phyloP scores from a whole-genome alignment of 768 basidiomycete species.

The Lenzites betulinus region DNA sequence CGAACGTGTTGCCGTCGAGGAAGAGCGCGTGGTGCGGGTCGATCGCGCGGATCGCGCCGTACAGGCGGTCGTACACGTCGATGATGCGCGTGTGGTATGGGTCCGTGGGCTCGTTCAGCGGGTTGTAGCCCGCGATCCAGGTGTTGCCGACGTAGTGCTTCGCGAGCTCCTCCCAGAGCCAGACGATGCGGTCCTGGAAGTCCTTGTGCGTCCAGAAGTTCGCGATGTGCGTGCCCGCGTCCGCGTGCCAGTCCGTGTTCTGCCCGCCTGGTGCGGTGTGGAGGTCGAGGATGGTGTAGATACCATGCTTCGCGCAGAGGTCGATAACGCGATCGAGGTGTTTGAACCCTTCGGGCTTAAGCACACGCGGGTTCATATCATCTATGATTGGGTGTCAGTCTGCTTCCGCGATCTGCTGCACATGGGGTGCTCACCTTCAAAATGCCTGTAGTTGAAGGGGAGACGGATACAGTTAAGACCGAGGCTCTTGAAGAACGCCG shows the following conservation, averaged over 20 bases:
- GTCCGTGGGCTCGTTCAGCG: slow-evolving; percentile 83
- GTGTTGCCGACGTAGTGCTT: slow-evolving; percentile 51
- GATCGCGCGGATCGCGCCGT: slow-evolving; percentile 68
- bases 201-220: slow-evolving; percentile 83
- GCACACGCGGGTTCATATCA: slow-evolving; percentile 77
- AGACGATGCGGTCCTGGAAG: slow-evolving; percentile 75
- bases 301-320: slow-evolving; percentile 71
- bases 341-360: slow-evolving; percentile 74
- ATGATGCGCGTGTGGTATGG: slow-evolving; percentile 64
- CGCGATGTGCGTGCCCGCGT: slow-evolving; percentile 67
- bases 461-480: slow-evolving; percentile 81
- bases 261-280: slow-evolving; percentile 76
- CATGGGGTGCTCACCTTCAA: slow-evolving; percentile 49
- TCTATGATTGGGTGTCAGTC: slow-evolving; percentile 38
- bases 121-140: slow-evolving; percentile 89
- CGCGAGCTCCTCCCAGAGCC: slow-evolving; percentile 78
- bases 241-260: slow-evolving; percentile 81
- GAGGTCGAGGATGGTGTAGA: slow-evolving; percentile 80
- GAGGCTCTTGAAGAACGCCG: slow-evolving; percentile 73
- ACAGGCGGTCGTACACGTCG: slow-evolving; percentile 65
- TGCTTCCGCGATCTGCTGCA: neutral
- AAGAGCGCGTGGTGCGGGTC: slow-evolving; percentile 76
- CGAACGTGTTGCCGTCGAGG: slow-evolving; percentile 85
- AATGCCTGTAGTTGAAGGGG: slow-evolving; percentile 74
- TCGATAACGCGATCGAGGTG: slow-evolving; percentile 83